Conservation (phyloP, 768 basidiomycete species). For the Hericium alpestre region DNA sequence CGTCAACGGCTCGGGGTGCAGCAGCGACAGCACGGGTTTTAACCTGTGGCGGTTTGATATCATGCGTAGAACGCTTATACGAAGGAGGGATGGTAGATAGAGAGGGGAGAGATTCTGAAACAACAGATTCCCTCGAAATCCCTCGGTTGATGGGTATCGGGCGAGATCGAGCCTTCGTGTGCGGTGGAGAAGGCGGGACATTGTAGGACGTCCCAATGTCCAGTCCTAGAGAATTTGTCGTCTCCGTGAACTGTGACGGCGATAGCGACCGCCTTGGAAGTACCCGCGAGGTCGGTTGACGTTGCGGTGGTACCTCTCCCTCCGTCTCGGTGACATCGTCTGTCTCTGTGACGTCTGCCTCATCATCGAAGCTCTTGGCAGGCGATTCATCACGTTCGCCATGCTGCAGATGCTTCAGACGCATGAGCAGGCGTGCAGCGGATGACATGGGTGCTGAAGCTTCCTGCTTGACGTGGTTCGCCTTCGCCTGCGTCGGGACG, state of each 20-base stretch:
- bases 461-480: background rate
- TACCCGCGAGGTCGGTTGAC: background rate
- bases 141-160: constrained; percentile 5
- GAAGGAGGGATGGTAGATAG: constrained; percentile 10
- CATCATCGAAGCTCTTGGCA: constrained; percentile 6
- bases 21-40: background rate
- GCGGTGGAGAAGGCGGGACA: background rate
- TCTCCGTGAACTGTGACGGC: constrained; percentile 10
- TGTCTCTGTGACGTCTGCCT: constrained; percentile 1
- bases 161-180: background rate
- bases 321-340: background rate
- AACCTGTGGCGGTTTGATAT: background rate
- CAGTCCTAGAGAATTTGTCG: constrained; percentile 21
- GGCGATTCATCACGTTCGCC: background rate
- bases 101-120: constrained; percentile 11
- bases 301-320: background rate
- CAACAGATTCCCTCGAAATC: constrained; percentile 1
- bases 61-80: background rate
- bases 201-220: constrained; percentile 14
- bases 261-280: background rate
- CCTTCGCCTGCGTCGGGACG: constrained; percentile 1
- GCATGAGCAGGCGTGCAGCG: constrained; percentile 10
- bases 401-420: constrained; percentile 8
- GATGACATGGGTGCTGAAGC: constrained; percentile 1
- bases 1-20: background rate